These are phyloP conservation scores for Mallotus japonicus DNA, from an alignment of 441 rosid species.

Conservation along the genomic window DNA sequence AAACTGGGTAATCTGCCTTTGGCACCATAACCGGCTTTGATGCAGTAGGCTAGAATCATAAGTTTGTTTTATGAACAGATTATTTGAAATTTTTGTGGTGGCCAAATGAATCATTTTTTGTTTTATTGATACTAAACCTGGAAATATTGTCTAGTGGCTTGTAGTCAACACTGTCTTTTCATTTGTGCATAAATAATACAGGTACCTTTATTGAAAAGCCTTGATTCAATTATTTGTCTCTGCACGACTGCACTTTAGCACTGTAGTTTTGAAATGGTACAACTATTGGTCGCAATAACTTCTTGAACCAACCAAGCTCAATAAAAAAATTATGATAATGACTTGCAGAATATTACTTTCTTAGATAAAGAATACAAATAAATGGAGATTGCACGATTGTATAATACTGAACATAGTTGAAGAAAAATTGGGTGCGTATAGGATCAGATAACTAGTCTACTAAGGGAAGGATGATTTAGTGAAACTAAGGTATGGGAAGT, in stretches of 20 bases:
- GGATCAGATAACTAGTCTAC: too few species aligned
- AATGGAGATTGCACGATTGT: background rate
- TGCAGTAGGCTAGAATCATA: background rate
- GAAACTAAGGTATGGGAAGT: too few species aligned
- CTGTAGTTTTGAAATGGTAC: background rate
- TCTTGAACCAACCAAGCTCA: background rate
- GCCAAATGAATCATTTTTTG: background rate
- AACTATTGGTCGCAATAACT: background rate
- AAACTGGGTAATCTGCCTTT: background rate
- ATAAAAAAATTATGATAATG: too few species aligned
- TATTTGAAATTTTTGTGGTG: background rate
- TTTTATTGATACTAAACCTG: background rate
- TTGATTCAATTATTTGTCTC: constrained; percentile 12
- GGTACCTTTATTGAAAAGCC: background rate
- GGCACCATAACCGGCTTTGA: background rate
- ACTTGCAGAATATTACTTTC: too few species aligned
- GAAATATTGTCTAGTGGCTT: background rate
- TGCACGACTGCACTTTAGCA: background rate
- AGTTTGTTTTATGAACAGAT: too few species aligned
- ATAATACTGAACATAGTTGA: background rate
- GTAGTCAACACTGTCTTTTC: too few species aligned
- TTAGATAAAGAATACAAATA: background rate
- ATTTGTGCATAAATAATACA: background rate
- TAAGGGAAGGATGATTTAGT: too few species aligned
- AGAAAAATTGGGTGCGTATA: too few species aligned